Conservation (phyloP, 139 green algal species). For the Chlamydomonas sp. region DNA sequence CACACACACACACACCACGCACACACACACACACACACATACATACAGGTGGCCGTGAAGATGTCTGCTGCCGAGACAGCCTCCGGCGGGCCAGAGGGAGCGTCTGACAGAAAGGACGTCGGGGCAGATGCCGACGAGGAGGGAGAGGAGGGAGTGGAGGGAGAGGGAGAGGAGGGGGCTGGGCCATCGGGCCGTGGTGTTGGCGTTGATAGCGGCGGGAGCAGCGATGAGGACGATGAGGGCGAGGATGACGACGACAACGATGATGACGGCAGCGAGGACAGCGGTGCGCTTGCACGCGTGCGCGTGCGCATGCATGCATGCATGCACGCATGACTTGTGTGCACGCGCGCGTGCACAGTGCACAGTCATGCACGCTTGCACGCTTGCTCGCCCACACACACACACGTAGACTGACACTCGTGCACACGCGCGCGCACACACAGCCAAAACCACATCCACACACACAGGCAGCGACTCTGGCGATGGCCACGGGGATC, state of each 20-base stretch:
- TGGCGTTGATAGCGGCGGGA: slow-evolving; percentile 6
- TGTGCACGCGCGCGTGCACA: neutral
- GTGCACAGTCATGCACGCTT: neutral
- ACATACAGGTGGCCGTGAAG: no score
- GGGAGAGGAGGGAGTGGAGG: slow-evolving; percentile 10
- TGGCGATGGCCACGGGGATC: no score
- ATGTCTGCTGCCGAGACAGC: neutral
- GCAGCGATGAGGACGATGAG: slow-evolving; percentile 22
- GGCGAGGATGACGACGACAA: slow-evolving; percentile 17
- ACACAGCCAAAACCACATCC: no score
- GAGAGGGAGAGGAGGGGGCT: slow-evolving; percentile 13
- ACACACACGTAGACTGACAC: no score
- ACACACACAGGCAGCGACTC: no score
- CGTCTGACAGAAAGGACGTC: neutral
- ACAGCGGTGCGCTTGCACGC: neutral
- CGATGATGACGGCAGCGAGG: slow-evolving; percentile 8
- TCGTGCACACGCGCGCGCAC: no score
- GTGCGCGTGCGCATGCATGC: neutral
- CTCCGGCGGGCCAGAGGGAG: slow-evolving; percentile 7
- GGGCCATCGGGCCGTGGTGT: slow-evolving; percentile 20
- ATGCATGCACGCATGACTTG: neutral
- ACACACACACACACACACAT: no score
- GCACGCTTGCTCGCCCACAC: neutral
- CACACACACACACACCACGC: no score
- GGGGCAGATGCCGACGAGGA: slow-evolving; percentile 19